A percentile compares a stretch with the other conserved stretches of the same genome.
phyloP scores from a whole-genome alignment of 192 early-diverging fungal genomes.

The Entomortierella beljakovae region DNA sequence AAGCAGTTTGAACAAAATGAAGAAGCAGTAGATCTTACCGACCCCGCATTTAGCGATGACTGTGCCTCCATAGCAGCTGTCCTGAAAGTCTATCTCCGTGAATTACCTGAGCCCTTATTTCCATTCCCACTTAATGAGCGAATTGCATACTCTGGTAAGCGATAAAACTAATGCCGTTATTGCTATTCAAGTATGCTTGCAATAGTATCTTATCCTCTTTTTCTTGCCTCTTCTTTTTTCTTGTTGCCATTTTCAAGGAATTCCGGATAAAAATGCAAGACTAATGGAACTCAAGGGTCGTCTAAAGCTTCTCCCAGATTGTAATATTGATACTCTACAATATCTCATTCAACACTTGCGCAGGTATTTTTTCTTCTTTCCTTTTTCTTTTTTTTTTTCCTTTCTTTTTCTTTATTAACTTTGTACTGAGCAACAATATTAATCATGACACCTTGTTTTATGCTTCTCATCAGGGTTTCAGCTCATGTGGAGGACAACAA shows the following conservation, averaged over 20 bases:
- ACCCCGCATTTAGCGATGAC: constrained; percentile 58
- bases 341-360: constrained; percentile 66
- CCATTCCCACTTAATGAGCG: constrained; percentile 65
- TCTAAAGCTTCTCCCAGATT: constrained; percentile 56
- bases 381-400: neutral
- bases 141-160: constrained; percentile 65
- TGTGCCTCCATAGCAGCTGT: constrained; percentile 69
- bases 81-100: constrained; percentile 74
- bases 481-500: constrained; percentile 67
- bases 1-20: constrained; percentile 39
- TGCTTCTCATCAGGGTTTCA: constrained; percentile 53
- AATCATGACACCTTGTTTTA: neutral
- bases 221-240: neutral
- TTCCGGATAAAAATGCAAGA: constrained; percentile 53
- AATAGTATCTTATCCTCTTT: no score
- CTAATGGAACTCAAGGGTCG: constrained; percentile 50
- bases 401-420: neutral
- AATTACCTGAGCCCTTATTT: constrained; percentile 72
- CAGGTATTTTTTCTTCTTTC: constrained; percentile 47
- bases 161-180: neutral
- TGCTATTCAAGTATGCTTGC: neutral
- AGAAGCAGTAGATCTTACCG: constrained; percentile 34
- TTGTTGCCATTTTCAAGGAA: constrained; percentile 35
- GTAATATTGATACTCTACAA: constrained; percentile 67
- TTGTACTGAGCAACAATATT: neutral